Evolutionary conservation across 257 asterid genomes (phyloP), one percentile per base, ranked within the genome.

Genomic region (Solanum gandarillasii): DNA sequence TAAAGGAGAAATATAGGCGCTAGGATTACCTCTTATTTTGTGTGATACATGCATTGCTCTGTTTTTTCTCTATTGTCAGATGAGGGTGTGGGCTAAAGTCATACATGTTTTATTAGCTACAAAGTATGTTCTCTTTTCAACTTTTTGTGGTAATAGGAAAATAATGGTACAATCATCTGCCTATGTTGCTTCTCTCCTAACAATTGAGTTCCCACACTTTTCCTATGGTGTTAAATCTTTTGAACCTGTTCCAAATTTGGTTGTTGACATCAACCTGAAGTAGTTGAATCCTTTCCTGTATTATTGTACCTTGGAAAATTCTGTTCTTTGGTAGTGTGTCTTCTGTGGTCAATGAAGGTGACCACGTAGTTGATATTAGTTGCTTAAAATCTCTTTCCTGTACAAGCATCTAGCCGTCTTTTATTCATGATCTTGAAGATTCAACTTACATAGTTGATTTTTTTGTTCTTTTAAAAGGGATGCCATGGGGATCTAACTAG

Each of bases 401-500:
- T 18, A 29, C 10, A 29, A 82, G 86, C 29, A 81, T 46, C 38
- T 81, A 20, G 29, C 29, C 20, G 7, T 48, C 43, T 82, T 82
- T 20, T 48, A 31, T 48, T 48, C 70, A 82, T 46, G 65, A 43
- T 29, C 85, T 79, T 29, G 2, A 81, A 46, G 41, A 29, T 46
- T 29, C 83, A 13, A 86, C 72, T 12, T 10, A 72, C 88, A 32
- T 21, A 46, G 52, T 86, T 72, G 55, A 7, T 31, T 31, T 31
- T 70, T 3, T 73, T 31, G 34, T 72, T 46, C 25, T 41, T 23
- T 73, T 71, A 6, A 87, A 20, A 97, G 99, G 99, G 99, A 86
- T 91, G 90, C 87, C 98, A 95, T 72, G 99, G 98, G 88, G 99
- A 97, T 93, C 94, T 97, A 84, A 93, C 94, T 13, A 48, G 25